A percentile compares a stretch with the other conserved stretches of the same genome.
phyloP scores from a whole-genome alignment of 140 eudicot genomes.

The Ambrosia hybrid region DNA sequence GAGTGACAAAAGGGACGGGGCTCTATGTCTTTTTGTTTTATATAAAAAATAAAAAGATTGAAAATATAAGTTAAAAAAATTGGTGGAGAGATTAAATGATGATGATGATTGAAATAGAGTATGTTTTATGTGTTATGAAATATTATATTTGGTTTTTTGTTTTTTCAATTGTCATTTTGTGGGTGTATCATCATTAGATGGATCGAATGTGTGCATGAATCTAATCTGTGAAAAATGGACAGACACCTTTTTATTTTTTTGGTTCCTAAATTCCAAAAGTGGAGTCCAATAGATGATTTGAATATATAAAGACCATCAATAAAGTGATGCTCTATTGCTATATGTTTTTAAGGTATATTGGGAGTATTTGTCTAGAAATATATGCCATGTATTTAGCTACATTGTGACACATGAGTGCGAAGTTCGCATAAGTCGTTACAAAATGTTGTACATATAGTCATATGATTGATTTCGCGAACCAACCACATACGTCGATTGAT shows the following conservation, averaged over 20 bases:
- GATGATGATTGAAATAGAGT: conserved; percentile 13
- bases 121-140: conserved; percentile 15
- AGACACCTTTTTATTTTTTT: neutral
- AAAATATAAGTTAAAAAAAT: conserved; percentile 4
- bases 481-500: neutral
- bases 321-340: too few relatives aligned
- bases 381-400: too few relatives aligned
- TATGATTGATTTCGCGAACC: neutral
- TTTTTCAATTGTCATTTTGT: conserved; percentile 33
- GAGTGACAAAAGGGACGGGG: conserved; percentile 35
- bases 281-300: conserved; percentile 13
- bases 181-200: conserved; percentile 28
- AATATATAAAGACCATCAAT: neutral
- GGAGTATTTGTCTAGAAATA: too few relatives aligned
- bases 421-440: too few relatives aligned
- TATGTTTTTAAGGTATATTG: too few relatives aligned
- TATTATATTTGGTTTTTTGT: conserved; percentile 21
- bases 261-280: conserved; percentile 32
- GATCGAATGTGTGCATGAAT: conserved; percentile 29
- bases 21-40: conserved; percentile 26
- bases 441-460: too few relatives aligned
- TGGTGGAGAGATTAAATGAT: neutral
- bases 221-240: conserved; percentile 25
- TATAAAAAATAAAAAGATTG: neutral
- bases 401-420: too few relatives aligned